phyloP scores from a whole-genome alignment of 345 rosid genomes.

The Toxicodendron radicans region DNA sequence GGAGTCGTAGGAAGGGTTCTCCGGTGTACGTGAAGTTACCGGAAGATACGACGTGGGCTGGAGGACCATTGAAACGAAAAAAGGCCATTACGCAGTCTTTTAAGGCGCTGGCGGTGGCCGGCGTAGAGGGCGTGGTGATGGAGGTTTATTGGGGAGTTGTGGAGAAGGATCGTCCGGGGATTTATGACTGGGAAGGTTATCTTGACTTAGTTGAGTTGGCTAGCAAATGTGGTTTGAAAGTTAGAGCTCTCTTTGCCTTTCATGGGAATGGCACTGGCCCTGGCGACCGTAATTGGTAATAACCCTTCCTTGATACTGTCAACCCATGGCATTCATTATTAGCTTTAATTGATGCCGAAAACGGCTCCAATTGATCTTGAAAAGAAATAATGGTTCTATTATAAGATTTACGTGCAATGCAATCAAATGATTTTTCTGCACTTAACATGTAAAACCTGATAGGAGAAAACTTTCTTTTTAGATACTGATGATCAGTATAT shows the following conservation, averaged over 20 bases:
- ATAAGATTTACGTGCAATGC: neutral
- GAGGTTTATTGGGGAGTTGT: constrained; percentile 67
- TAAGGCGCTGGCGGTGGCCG: constrained; percentile 39
- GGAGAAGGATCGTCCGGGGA: constrained; percentile 44
- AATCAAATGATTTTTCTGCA: neutral
- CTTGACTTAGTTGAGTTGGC: constrained; percentile 44
- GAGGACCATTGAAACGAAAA: constrained; percentile 25
- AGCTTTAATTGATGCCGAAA: neutral
- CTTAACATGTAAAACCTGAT: no score
- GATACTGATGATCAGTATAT: no score
- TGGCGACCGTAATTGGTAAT: constrained; percentile 45
- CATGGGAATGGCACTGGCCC: constrained; percentile 45
- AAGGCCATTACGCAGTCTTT: constrained; percentile 41
- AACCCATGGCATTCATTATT: neutral
- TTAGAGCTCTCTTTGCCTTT: constrained; percentile 45
- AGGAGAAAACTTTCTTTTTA: no score
- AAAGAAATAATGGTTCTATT: neutral
- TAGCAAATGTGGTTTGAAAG: constrained; percentile 41
- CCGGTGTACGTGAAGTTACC: constrained; percentile 58
- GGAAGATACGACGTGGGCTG: constrained; percentile 30
- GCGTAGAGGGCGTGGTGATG: constrained; percentile 55
- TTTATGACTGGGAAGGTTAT: constrained; percentile 49
- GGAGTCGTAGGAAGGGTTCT: constrained; percentile 27
- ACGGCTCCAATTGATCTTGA: neutral
- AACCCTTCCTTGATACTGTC: neutral